phyloP scores from a whole-genome alignment of 163 green algal genomes.

The Scenedesmus sp. region DNA sequence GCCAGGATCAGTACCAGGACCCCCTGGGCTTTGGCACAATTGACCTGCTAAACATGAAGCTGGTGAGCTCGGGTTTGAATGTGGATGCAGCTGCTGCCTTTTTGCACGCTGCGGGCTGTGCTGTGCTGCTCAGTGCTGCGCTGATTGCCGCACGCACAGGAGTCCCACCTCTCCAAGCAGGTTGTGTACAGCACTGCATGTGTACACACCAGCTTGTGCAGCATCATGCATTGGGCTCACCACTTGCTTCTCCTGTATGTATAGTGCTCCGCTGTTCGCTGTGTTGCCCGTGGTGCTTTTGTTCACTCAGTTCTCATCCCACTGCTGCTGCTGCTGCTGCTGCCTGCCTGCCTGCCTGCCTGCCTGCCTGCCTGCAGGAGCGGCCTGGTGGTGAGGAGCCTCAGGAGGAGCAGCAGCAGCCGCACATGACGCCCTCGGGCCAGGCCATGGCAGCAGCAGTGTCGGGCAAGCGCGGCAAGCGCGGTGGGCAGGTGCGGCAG shows the following conservation, averaged over 20 bases:
- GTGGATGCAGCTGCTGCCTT: too few relatives aligned
- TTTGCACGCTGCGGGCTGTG: neutral
- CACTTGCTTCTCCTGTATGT: too few relatives aligned
- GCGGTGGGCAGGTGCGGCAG: neutral
- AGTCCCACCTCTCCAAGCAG: too few relatives aligned
- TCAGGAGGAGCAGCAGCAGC: constrained; percentile 18
- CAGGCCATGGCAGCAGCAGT: constrained; percentile 2
- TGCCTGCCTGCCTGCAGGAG: neutral
- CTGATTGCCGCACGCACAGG: too few relatives aligned
- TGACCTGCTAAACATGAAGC: constrained; percentile 11
- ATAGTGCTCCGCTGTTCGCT: too few relatives aligned
- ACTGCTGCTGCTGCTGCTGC: constrained; percentile 3
- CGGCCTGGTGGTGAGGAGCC: neutral
- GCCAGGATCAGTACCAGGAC: constrained; percentile 28
- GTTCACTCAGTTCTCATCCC: neutral
- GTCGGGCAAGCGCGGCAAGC: neutral
- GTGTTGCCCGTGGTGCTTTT: neutral
- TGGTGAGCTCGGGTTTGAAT: neutral
- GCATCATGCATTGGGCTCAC: too few relatives aligned
- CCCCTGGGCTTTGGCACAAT: constrained; percentile 50
- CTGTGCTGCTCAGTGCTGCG: neutral
- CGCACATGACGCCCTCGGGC: neutral
- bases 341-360: too few relatives aligned
- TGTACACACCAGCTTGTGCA: too few relatives aligned
- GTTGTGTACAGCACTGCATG: too few relatives aligned